phyloP scores from a whole-genome alignment of 1,284 basidiomycete genomes.

The Puccinia polysora region DNA sequence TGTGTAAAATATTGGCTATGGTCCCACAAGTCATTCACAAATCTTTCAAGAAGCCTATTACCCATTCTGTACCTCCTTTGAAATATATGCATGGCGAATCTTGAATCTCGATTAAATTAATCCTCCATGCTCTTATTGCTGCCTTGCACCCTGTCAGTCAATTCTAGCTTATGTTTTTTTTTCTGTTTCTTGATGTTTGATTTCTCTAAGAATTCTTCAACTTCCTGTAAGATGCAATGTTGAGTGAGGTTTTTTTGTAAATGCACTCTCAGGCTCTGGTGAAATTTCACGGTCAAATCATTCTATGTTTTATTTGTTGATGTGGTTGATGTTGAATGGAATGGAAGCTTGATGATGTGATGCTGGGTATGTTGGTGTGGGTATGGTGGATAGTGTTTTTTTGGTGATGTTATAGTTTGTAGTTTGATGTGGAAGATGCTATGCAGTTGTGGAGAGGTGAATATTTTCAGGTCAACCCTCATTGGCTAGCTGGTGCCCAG shows the following conservation, averaged over 20 bases:
- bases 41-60: neutral
- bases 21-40: neutral
- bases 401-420: no score
- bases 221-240: neutral
- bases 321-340: no score
- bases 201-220: neutral
- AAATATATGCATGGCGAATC: neutral
- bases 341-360: no score
- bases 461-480: neutral
- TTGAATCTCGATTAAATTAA: neutral
- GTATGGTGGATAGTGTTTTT: no score
- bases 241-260: no score
- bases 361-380: no score
- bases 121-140: neutral
- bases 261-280: no score
- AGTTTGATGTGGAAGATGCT: no score
- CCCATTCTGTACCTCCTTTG: neutral
- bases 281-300: no score
- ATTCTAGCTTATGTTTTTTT: neutral
- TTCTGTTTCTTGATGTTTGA: neutral
- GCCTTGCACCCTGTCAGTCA: neutral
- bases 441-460: neutral
- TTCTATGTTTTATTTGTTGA: no score
- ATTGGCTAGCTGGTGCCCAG: neutral
- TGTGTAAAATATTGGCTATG: neutral